A percentile compares a stretch with the other conserved stretches of the same genome.
Conservation (phyloP, 306 rosid genomes). For the Gillenia trifoliata region DNA sequence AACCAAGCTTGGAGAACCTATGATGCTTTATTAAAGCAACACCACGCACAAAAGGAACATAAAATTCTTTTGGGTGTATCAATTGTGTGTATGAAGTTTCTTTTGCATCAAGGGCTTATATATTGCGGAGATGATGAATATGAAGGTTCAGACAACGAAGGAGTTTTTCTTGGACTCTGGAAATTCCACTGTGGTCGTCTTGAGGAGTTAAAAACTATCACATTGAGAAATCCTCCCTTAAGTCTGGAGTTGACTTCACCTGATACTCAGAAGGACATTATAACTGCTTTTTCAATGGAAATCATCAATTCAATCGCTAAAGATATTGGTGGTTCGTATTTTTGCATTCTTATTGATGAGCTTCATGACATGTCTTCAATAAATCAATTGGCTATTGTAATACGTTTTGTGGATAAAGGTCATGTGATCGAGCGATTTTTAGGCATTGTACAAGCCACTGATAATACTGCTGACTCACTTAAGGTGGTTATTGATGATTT, state of each 20-base stretch:
- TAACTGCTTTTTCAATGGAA: background rate
- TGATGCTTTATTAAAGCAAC: background rate
- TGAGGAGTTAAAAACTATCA: background rate
- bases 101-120: background rate
- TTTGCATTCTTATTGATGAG: background rate
- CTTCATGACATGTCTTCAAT: background rate
- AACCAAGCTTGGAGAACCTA: background rate
- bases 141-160: background rate
- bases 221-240: constrained; percentile 1
- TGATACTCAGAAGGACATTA: background rate
- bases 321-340: background rate
- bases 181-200: background rate
- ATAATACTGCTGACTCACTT: background rate
- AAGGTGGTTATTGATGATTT: background rate
- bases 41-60: background rate
- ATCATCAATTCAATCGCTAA: background rate
- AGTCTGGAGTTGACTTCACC: background rate
- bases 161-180: background rate
- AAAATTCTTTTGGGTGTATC: background rate
- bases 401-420: background rate
- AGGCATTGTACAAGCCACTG: background rate
- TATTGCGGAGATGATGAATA: background rate
- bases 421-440: background rate
- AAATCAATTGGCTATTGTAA: background rate
- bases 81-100: background rate